These are phyloP conservation scores for Paracorniculantispora psalliotae DNA, from an alignment of 2,329 filamentous ascomycete genomes.

Conservation along the genomic window DNA sequence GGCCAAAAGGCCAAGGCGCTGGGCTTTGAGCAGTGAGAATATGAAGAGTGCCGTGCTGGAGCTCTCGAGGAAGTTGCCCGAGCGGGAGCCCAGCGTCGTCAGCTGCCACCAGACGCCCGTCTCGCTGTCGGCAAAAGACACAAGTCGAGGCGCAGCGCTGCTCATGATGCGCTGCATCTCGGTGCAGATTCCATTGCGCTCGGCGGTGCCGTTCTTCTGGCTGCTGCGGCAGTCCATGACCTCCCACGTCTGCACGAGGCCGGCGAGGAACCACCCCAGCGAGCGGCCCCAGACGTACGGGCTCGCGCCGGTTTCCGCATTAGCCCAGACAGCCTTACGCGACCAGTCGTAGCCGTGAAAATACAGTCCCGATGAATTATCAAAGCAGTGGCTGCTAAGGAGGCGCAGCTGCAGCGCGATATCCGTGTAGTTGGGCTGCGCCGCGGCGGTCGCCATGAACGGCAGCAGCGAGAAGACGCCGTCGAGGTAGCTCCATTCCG, in stretches of 20 bases:
- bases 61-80: constrained; percentile 18
- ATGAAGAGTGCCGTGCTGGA: constrained; percentile 17
- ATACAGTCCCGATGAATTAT: constrained; percentile 13
- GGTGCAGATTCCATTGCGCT: background rate
- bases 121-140: constrained; percentile 10
- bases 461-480: constrained; percentile 47
- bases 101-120: constrained; percentile 18
- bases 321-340: constrained; percentile 16
- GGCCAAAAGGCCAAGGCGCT: constrained; percentile 6
- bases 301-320: constrained; percentile 16
- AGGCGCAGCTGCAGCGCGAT: constrained; percentile 20
- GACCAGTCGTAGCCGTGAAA: constrained; percentile 18
- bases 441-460: constrained; percentile 27
- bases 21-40: constrained; percentile 15
- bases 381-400: constrained; percentile 15
- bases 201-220: background rate
- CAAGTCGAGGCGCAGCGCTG: constrained; percentile 7
- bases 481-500: constrained; percentile 49
- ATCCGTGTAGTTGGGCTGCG: constrained; percentile 16
- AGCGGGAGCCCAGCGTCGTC: constrained; percentile 11
- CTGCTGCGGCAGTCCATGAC: constrained; percentile 1
- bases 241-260: constrained; percentile 17
- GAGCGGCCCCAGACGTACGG: constrained; percentile 17
- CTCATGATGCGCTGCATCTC: constrained; percentile 1
- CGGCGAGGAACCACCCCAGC: constrained; percentile 17